Percentiles rank a stretch among this genome's conserved stretches.
phyloP scores from a whole-genome alignment of 208 protist species.

The Porcisia hertigi region DNA sequence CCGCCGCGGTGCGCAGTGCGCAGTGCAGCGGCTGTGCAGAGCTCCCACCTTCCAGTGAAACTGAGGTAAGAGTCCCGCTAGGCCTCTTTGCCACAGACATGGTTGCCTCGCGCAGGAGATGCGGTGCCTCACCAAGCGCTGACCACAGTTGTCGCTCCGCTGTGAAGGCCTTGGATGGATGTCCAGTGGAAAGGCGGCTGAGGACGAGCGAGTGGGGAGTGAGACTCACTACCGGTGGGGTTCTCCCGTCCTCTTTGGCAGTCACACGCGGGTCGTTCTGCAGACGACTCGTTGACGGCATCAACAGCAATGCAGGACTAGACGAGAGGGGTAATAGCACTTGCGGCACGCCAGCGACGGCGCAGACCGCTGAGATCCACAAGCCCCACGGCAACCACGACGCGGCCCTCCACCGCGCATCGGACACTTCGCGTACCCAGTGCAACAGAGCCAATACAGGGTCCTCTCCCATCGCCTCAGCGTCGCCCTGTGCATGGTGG shows the following conservation, averaged over 20 bases:
- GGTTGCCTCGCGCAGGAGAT: slow-evolving; percentile 1
- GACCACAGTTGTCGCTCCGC: background rate
- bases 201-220: background rate
- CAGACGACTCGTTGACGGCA: slow-evolving; percentile 1
- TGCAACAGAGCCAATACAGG: background rate
- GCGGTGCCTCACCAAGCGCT: background rate
- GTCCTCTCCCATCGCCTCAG: background rate
- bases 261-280: background rate
- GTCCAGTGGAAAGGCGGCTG: no score
- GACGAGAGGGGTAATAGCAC: background rate
- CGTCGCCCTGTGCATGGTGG: background rate
- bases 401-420: slow-evolving; percentile 11
- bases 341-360: background rate
- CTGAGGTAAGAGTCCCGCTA: background rate
- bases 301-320: background rate
- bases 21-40: background rate
- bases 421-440: slow-evolving; percentile 3
- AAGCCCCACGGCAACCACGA: slow-evolving; percentile 29
- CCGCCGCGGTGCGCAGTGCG: background rate
- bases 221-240: background rate
- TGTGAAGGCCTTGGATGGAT: background rate
- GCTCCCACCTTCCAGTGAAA: background rate
- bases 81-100: background rate
- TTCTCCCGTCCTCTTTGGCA: background rate
- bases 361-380: slow-evolving; percentile 6